Conservation (phyloP, 2,329 filamentous ascomycete species). For the Aureobasidium sp. region DNA sequence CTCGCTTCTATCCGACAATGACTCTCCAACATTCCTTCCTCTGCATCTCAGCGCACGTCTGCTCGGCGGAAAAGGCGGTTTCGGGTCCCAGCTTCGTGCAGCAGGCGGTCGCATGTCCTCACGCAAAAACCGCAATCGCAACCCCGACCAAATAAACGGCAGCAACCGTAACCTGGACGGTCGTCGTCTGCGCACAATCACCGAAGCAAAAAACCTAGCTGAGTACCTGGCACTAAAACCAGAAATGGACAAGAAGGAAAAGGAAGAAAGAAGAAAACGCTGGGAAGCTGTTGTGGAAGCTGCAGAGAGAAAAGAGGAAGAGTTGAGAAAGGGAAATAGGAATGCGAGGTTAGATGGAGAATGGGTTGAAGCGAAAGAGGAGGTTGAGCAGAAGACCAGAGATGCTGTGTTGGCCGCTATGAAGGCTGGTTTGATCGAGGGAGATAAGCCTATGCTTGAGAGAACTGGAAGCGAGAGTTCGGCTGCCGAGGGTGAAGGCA, state of each 20-base stretch:
- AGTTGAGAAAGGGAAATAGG: conserved; percentile 65
- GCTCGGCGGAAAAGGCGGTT: conserved; percentile 92
- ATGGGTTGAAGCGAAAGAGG: conserved; percentile 93
- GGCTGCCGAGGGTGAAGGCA: conserved; percentile 34
- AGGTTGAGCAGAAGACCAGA: conserved; percentile 73
- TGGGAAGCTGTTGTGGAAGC: conserved; percentile 85
- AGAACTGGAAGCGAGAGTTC: conserved; percentile 32
- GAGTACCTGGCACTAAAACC: conserved; percentile 94
- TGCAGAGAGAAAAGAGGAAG: conserved; percentile 73
- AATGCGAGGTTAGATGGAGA: conserved; percentile 62
- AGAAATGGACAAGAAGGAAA: conserved; percentile 92
- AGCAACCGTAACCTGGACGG: conserved; percentile 93
- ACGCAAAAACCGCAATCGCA: conserved; percentile 76
- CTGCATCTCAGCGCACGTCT: conserved; percentile 72
- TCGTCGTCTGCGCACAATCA: conserved; percentile 79
- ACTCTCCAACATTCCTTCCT: conserved; percentile 55
- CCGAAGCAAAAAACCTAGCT: conserved; percentile 88
- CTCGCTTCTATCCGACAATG: conserved; percentile 45
- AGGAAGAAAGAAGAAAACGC: conserved; percentile 70
- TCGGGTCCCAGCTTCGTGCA: conserved; percentile 91
- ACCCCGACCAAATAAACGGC: conserved; percentile 62
- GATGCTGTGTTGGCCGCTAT: conserved; percentile 65
- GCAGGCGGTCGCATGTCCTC: conserved; percentile 97
- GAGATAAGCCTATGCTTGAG: conserved; percentile 32
- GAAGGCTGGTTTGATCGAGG: conserved; percentile 50